Conservation (phyloP, 129 eudicot species). For the Mikania micrantha region DNA sequence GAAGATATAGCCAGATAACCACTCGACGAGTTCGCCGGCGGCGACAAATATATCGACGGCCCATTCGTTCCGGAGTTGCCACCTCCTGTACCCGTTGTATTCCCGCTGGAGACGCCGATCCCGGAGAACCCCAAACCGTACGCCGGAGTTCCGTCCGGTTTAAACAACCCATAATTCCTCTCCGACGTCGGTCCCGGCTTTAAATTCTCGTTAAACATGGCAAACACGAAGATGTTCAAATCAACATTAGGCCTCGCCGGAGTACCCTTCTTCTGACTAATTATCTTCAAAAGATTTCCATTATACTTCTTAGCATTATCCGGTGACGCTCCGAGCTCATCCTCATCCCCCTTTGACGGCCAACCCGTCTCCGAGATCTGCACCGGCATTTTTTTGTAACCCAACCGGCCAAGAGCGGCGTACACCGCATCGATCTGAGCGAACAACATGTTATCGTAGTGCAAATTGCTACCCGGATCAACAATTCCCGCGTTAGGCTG, state of each 20-base stretch:
- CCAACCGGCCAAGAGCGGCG: conserved; percentile 43
- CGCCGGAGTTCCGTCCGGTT: conserved; percentile 81
- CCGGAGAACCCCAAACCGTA: conserved; percentile 55
- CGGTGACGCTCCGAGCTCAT: conserved; percentile 65
- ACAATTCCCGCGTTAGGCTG: conserved; percentile 47
- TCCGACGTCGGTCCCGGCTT: conserved; percentile 94
- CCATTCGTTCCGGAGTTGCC: not conserved
- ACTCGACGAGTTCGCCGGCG: conserved; percentile 49
- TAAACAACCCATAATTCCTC: conserved; percentile 80
- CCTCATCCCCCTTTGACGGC: conserved; percentile 86
- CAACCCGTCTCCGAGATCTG: conserved; percentile 94
- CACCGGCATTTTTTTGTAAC: conserved; percentile 49
- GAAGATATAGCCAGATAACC: conserved; percentile 79
- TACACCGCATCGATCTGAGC: conserved; percentile 88
- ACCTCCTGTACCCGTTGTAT: conserved; percentile 1
- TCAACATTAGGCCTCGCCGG: conserved; percentile 74
- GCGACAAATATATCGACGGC: conserved; percentile 25
- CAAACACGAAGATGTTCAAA: conserved; percentile 67
- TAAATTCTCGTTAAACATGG: conserved; percentile 82
- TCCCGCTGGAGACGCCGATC: conserved; percentile 27
- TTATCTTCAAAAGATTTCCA: conserved; percentile 58
- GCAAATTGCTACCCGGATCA: conserved; percentile 45
- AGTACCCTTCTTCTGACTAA: conserved; percentile 60
- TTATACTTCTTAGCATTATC: conserved; percentile 88
- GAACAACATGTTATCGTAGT: conserved; percentile 75